Conservation (phyloP, 179 eudicot species). For the Drosera spatulata region DNA sequence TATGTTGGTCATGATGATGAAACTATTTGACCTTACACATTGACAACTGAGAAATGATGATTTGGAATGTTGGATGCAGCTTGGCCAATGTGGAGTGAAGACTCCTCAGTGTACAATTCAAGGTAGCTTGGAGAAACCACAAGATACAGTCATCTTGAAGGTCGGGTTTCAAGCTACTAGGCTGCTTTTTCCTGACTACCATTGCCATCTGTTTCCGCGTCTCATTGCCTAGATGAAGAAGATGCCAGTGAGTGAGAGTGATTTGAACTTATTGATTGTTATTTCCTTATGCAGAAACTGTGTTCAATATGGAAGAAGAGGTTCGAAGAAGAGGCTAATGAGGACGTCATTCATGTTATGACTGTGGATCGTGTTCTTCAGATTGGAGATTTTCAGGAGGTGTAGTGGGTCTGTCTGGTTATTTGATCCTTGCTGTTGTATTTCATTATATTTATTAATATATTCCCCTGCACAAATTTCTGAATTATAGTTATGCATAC, state of each 20-base stretch:
- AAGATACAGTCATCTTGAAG: slow-evolving; percentile 25
- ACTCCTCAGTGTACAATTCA: slow-evolving; percentile 92
- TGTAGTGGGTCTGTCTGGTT: slow-evolving; percentile 17
- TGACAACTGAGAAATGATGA: too few relatives aligned
- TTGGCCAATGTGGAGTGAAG: slow-evolving; percentile 63
- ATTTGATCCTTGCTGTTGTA: too few relatives aligned
- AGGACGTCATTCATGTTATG: slow-evolving; percentile 50
- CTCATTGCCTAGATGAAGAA: background rate
- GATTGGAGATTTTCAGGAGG: slow-evolving; percentile 86
- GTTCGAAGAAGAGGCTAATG: slow-evolving; percentile 66
- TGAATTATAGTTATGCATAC: too few relatives aligned
- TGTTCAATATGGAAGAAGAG: slow-evolving; percentile 60
- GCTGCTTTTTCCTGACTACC: too few relatives aligned
- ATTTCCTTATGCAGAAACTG: slow-evolving; percentile 35
- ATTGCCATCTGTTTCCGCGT: too few relatives aligned
- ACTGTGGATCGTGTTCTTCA: slow-evolving; percentile 77
- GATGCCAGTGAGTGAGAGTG: background rate
- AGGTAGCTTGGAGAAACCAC: slow-evolving; percentile 34
- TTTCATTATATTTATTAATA: too few relatives aligned
- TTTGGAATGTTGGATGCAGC: slow-evolving; percentile 24
- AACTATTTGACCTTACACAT: too few relatives aligned
- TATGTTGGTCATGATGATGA: too few relatives aligned
- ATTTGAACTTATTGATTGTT: slow-evolving; percentile 4
- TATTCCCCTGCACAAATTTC: too few relatives aligned
- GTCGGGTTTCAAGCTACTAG: slow-evolving; percentile 12